phyloP scores from a whole-genome alignment of 2,329 filamentous ascomycete genomes.

The Pezicula carpinea region DNA sequence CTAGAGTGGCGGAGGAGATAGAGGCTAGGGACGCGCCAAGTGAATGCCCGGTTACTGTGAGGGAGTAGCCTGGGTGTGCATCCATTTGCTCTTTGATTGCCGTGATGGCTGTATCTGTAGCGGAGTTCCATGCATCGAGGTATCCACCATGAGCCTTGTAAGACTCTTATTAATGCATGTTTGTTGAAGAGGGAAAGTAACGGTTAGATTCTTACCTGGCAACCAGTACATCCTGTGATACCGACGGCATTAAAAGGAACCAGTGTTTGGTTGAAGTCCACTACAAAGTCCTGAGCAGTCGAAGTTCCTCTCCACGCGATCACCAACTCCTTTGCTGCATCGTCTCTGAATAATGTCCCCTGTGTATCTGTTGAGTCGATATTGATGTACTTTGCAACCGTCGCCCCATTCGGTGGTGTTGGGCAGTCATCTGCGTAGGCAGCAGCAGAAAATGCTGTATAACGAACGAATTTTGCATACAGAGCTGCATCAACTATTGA shows the following conservation, averaged over 20 bases:
- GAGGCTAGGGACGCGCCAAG: conserved; percentile 3
- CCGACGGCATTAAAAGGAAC: background rate
- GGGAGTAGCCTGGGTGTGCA: background rate
- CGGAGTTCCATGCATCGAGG: conserved; percentile 1
- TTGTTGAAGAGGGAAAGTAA: too few relatives aligned
- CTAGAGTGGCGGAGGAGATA: background rate
- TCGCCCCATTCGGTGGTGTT: conserved; percentile 4
- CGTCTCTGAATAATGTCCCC: conserved; percentile 3
- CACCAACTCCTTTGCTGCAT: conserved; percentile 3
- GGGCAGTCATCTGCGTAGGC: conserved; percentile 4
- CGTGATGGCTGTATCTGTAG: background rate
- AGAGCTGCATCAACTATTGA: background rate
- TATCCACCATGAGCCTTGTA: background rate
- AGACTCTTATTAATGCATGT: background rate
- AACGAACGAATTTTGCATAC: conserved; percentile 4
- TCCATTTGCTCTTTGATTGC: conserved; percentile 2
- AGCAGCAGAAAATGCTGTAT: conserved; percentile 4
- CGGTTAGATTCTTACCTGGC: background rate
- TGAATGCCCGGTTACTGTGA: conserved; percentile 6
- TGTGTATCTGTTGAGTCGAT: conserved; percentile 5
- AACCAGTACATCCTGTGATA: background rate
- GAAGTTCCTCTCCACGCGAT: conserved; percentile 5
- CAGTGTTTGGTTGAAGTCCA: conserved; percentile 1
- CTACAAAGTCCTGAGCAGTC: conserved; percentile 1
- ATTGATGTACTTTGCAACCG: conserved; percentile 3